Conservation (phyloP, 257 asterid species). For the Scutellaria galericulata region DNA sequence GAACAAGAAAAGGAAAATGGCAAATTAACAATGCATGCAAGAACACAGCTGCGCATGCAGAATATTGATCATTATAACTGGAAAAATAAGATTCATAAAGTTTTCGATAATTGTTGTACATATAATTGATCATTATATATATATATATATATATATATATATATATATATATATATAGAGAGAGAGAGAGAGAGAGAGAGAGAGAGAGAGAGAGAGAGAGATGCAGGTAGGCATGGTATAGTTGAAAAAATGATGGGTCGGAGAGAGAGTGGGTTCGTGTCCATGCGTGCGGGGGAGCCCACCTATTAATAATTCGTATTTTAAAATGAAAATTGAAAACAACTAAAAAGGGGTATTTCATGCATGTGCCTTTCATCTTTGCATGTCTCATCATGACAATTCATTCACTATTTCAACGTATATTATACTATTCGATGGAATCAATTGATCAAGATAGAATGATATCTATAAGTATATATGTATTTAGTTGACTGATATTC, state of each 20-base stretch:
- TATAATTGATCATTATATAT: no score
- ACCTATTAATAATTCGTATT: slow-evolving; percentile 19
- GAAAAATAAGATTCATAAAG: background rate
- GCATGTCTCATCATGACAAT: background rate
- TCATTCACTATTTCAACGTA: background rate
- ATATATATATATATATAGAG: no score
- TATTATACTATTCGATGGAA: no score
- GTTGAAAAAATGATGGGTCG: background rate
- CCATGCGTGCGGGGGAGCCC: slow-evolving; percentile 12
- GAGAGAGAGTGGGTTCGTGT: background rate
- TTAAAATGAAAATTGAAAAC: background rate
- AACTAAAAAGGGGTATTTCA: background rate
- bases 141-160: no score
- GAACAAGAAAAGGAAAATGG: background rate
- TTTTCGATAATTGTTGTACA: no score
- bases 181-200: no score
- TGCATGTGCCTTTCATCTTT: slow-evolving; percentile 16
- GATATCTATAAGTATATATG: no score
- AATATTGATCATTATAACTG: background rate
- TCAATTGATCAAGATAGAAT: no score
- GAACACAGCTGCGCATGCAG: background rate
- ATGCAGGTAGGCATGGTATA: background rate
- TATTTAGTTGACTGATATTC: no score
- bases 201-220: no score
- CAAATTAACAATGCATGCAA: background rate